These are phyloP conservation scores for Pestalotiopsis sp. DNA, from an alignment of 2,329 filamentous ascomycete species.

Conservation along the genomic window DNA sequence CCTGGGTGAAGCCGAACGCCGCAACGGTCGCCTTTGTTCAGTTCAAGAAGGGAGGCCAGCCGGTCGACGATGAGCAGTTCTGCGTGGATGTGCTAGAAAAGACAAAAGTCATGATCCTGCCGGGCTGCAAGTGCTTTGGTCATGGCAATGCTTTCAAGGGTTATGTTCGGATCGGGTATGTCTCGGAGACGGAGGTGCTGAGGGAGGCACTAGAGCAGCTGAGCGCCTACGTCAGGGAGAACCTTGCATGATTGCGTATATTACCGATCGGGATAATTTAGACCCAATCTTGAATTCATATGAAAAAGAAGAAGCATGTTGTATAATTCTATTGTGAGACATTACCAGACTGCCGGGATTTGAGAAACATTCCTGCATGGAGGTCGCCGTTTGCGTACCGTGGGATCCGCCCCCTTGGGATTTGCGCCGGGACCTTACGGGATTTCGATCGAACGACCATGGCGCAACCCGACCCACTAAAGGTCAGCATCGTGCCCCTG, in stretches of 20 bases:
- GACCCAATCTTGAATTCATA: not conserved
- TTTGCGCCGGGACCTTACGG: not conserved
- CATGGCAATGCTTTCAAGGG: constrained; percentile 66
- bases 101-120: constrained; percentile 74
- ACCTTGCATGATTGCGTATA: constrained; percentile 21
- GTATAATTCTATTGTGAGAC: not conserved
- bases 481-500: constrained; percentile 1
- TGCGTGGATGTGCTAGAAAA: constrained; percentile 68
- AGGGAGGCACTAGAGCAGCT: constrained; percentile 61
- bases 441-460: constrained; percentile 10
- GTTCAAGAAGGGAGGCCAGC: constrained; percentile 61
- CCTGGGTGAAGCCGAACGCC: constrained; percentile 72
- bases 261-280: not conserved
- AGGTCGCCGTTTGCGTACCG: not conserved
- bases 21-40: constrained; percentile 80
- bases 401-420: not conserved
- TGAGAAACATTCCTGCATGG: not conserved
- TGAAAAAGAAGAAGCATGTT: not conserved
- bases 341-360: not conserved
- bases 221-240: constrained; percentile 38
- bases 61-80: constrained; percentile 73
- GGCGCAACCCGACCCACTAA: constrained; percentile 9
- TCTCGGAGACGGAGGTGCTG: constrained; percentile 70
- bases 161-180: constrained; percentile 78
- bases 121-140: constrained; percentile 75